Evolutionary conservation across 306 rosid genomes (phyloP), one percentile per base, ranked within the genome.

Genomic region (Amphicarpaea edgeworthii): DNA sequence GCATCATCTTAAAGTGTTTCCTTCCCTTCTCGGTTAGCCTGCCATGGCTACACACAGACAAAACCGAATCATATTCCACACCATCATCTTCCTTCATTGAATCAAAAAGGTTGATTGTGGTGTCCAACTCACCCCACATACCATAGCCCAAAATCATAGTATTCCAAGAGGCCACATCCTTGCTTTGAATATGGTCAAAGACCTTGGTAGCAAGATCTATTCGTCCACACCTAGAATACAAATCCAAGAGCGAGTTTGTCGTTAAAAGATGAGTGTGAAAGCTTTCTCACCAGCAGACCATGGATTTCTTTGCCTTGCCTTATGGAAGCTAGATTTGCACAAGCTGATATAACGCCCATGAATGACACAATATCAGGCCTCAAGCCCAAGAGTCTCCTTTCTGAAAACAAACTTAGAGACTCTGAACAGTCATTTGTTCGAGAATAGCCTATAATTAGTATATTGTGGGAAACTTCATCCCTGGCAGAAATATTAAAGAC

Each of bases 61-160:
- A 83, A 77, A 90, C 97, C 26, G 92, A 87, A 82, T 93, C 98
- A 7, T 84, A 88, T 50, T 81, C 82, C 55, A 91, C 84, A 10
- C 83, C 77, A 47, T 85, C 77, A 47, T 85, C 87, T 79, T 79
- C 86, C 74, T 68, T 86, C 93, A 91, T 91, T 75, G 83, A 87
- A 70, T 91, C 98, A 74, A 93, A 93, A 30, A 78, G 86, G 78
- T 68, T 61, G 34, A 93, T 83, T 72, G 98, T 93, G 73, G 79
- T 87, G 49, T 85, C 88, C 62, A 89, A 51, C 73, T 91, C 94
- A 54, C 98, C 98, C 16, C 84, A 77, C 96, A 91, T 91, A 81
- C 96, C 98, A 41, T 85, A 87, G 12, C 97, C 98, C 73, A 91
- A 87, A 82, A 93, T 93, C 97, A 93, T 93, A 16, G 96, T 90